These are phyloP conservation scores for Nyctanthes arbortristis DNA, from an alignment of 257 asterid species.

Conservation along the genomic window DNA sequence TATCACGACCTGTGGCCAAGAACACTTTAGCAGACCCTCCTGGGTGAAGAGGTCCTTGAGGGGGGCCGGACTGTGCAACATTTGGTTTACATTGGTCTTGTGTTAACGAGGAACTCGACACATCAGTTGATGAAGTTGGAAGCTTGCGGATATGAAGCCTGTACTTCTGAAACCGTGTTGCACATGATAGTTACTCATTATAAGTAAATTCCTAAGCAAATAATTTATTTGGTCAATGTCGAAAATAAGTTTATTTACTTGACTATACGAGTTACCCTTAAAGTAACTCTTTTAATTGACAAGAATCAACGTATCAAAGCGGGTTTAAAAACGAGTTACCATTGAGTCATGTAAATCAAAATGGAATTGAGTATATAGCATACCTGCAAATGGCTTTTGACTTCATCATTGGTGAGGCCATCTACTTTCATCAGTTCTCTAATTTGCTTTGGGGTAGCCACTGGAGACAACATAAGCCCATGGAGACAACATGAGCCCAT, in stretches of 20 bases:
- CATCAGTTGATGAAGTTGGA: slow-evolving; percentile 9
- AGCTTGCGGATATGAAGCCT: slow-evolving; percentile 57
- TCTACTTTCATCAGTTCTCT: slow-evolving; percentile 41
- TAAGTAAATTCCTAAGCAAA: too few relatives aligned
- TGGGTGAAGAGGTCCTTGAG: slow-evolving; percentile 43
- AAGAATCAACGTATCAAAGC: neutral
- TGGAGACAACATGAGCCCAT: too few relatives aligned
- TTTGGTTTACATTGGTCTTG: slow-evolving; percentile 3
- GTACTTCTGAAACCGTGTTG: slow-evolving; percentile 51
- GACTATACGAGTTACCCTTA: neutral
- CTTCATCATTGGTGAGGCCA: slow-evolving; percentile 43
- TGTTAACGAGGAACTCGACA: slow-evolving; percentile 7
- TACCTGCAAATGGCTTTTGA: slow-evolving; percentile 54
- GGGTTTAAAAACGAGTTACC: neutral
- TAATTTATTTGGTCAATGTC: neutral
- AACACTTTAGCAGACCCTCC: slow-evolving; percentile 29
- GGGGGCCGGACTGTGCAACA: slow-evolving; percentile 32
- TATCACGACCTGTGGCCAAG: slow-evolving; percentile 30
- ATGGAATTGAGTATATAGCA: neutral
- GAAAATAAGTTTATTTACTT: neutral
- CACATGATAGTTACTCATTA: neutral
- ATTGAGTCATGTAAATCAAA: neutral
- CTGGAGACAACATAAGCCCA: slow-evolving; percentile 20
- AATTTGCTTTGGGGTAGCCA: slow-evolving; percentile 46
- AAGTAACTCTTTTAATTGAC: neutral